These are phyloP conservation scores for Microsporum ferrugineum DNA, from an alignment of 2,329 filamentous ascomycete species.

Conservation along the genomic window DNA sequence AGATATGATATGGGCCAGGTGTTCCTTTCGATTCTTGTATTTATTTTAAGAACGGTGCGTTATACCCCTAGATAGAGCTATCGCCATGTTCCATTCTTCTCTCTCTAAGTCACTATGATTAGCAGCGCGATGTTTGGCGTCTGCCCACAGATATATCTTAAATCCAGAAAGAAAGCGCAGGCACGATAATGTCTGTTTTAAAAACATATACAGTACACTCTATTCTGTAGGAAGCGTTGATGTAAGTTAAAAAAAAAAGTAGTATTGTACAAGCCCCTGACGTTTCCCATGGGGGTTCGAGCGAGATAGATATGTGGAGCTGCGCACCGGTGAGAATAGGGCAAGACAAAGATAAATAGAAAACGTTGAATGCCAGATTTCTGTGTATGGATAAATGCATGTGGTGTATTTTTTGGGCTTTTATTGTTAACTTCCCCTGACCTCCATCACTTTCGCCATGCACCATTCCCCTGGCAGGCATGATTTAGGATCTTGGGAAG, in stretches of 20 bases:
- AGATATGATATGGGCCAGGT: background rate
- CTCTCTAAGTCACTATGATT: background rate
- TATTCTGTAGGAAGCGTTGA: background rate
- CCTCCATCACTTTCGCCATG: background rate
- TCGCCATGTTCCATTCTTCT: background rate
- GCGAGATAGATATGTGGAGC: background rate
- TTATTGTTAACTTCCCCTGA: background rate
- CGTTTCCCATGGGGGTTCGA: background rate
- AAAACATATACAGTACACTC: background rate
- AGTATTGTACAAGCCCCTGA: background rate
- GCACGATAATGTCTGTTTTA: background rate
- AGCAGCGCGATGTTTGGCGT: background rate
- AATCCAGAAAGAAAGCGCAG: background rate
- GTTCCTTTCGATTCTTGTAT: background rate
- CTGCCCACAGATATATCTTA: background rate
- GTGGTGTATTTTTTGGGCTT: background rate
- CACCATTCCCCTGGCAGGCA: background rate
- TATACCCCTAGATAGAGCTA: conserved; percentile 6
- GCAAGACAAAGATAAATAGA: background rate
- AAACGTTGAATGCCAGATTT: background rate
- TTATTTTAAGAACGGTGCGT: background rate
- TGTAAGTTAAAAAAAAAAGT: background rate
- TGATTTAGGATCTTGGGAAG: conserved; percentile 15
- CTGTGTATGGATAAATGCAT: background rate
- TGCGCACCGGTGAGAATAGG: background rate